Evolutionary conservation across 495 filamentous ascomycete species (phyloP), one percentile per base, ranked within the genome.

Genomic region (Platismatia glauca): DNA sequence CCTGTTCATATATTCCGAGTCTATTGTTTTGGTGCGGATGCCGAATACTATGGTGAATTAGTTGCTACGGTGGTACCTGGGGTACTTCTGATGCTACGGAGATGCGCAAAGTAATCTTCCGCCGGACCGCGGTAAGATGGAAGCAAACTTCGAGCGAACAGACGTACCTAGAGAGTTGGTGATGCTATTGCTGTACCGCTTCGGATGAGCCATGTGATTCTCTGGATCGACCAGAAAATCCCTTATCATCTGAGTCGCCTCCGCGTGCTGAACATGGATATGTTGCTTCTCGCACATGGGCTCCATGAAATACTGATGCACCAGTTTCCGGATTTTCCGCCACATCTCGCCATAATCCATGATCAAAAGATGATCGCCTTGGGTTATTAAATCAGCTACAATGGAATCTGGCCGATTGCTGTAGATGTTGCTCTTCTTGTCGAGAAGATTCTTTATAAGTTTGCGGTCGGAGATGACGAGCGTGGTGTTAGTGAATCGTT

Each of bases 161-260:
- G 35, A 68, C 68, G 24, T 69, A 75, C 72, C 43, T n/a, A 79
- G 57, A 35, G 65, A 67, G 67, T 73, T 78, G 55, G 68, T 77
- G 52, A 78, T 74, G 56, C 73, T 76, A 66, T 81, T 79, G 61
- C 73, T 77, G 58, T 68, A 80, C n/a, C 76, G 65, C 66, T 77
- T 78, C 4, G 77, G 74, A 65, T 81, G 79, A 22, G 52, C n/a
- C 75, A 78, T 82, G 44, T 74, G 73, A 7, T 76, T 57, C 20
- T 75, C 58, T 0, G 81, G 81, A 11, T 66, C 39, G 0, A 67
- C 60, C 2, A 74, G 24, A 41, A 78, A 71, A 65, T 82, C 80
- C 15, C 53, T 29, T 35, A 71, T 37, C 66, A 73, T 57, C 61
- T 73, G 71, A 0, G 38, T 53, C 8, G 64, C 63, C 41, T 71